Conservation (phyloP, 2,329 filamentous ascomycete genomes). For the Chaetomiaceae sp. region DNA sequence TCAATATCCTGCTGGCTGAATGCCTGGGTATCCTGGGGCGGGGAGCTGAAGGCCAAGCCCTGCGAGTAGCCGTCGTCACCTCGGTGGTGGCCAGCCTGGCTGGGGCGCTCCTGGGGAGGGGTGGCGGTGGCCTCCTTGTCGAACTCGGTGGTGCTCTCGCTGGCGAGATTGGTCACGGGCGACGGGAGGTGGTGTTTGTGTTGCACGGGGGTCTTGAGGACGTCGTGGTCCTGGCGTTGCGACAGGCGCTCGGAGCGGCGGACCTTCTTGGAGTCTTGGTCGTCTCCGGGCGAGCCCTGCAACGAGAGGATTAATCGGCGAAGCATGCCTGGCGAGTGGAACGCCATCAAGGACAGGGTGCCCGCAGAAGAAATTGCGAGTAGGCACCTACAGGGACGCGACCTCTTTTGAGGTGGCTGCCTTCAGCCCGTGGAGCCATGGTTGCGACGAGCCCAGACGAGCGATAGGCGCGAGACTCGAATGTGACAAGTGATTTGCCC, state of each 20-base stretch:
- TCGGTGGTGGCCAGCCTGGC: slow-evolving; percentile 49
- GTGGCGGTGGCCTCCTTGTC: slow-evolving; percentile 68
- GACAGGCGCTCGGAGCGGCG: slow-evolving; percentile 68
- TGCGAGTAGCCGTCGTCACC: slow-evolving; percentile 45
- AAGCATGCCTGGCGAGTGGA: slow-evolving; percentile 21
- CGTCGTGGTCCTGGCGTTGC: slow-evolving; percentile 41
- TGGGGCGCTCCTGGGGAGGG: slow-evolving; percentile 57
- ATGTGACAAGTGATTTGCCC: no score
- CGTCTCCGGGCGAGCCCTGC: slow-evolving; percentile 62
- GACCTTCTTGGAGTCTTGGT: slow-evolving; percentile 70
- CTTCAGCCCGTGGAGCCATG: slow-evolving; percentile 49
- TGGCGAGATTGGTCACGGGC: slow-evolving; percentile 61
- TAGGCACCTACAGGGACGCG: slow-evolving; percentile 46
- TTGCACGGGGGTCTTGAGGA: slow-evolving; percentile 51
- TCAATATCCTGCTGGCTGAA: slow-evolving; percentile 73
- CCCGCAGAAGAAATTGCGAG: slow-evolving; percentile 2
- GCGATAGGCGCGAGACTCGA: no score
- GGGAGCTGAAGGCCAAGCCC: slow-evolving; percentile 42
- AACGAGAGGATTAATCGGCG: slow-evolving; percentile 28
- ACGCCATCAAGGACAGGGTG: slow-evolving; percentile 23
- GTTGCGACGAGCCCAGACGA: slow-evolving; percentile 31
- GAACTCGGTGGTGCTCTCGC: slow-evolving; percentile 55
- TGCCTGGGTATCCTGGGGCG: slow-evolving; percentile 67
- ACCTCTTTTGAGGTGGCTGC: slow-evolving; percentile 79
- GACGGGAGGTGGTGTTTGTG: slow-evolving; percentile 71